Evolutionary conservation across 2,329 filamentous ascomycete genomes (phyloP).

Genomic region (Clonostachys chloroleuca): DNA sequence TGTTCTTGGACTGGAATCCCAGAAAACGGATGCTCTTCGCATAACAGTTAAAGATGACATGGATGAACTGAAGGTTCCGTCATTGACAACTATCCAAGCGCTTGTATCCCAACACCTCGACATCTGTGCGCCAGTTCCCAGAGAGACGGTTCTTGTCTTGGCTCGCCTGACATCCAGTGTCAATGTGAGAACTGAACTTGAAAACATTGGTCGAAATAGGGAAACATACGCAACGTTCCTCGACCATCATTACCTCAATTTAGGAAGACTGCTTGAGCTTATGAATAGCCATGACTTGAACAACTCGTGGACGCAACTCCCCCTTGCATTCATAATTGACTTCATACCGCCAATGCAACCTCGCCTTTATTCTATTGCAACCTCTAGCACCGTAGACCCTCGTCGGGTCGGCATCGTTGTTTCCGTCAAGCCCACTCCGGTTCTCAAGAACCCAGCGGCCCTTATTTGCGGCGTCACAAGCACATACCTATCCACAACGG

Average conservation of each 20-base stretch:
- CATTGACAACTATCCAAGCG: slow-evolving; percentile 25
- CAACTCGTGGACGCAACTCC: slow-evolving; percentile 12
- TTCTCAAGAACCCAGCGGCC: not conserved
- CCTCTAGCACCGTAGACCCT: slow-evolving; percentile 33
- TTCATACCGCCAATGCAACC: slow-evolving; percentile 45
- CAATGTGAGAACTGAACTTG: not conserved
- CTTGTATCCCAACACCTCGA: slow-evolving; percentile 37
- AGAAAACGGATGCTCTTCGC: slow-evolving; percentile 9
- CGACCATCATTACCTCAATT: slow-evolving; percentile 9
- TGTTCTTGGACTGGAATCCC: slow-evolving; percentile 14
- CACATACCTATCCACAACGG: slow-evolving; percentile 9
- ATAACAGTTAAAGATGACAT: slow-evolving; percentile 9
- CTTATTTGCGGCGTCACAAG: slow-evolving; percentile 8
- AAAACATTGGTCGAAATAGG: not conserved
- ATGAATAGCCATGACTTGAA: not conserved
- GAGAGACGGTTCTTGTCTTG: slow-evolving; percentile 42
- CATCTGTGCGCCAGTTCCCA: slow-evolving; percentile 24
- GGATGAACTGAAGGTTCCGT: slow-evolving; percentile 17
- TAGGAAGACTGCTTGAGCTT: slow-evolving; percentile 13
- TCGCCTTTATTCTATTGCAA: slow-evolving; percentile 59
- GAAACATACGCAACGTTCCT: not conserved
- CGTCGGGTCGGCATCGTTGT: slow-evolving; percentile 11
- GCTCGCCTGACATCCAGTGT: slow-evolving; percentile 43
- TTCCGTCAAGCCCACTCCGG: slow-evolving; percentile 17
- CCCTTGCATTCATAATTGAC: slow-evolving; percentile 48